Evolutionary conservation across 495 filamentous ascomycete genomes (phyloP).

Genomic region (Pseudomonodictys pantanalensis): DNA sequence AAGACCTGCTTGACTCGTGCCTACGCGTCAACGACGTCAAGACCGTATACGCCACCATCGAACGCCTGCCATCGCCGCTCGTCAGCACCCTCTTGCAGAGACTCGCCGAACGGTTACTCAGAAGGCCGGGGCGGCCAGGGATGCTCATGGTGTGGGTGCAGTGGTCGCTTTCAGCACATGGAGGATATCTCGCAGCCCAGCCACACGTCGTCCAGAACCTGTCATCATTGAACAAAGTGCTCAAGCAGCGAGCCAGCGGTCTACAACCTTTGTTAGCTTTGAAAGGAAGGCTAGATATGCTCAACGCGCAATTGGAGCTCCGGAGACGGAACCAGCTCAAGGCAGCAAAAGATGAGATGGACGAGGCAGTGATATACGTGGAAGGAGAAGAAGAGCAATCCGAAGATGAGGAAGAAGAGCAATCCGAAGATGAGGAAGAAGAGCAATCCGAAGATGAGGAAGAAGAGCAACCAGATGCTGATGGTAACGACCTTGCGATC

Average conservation of each 20-base stretch:
- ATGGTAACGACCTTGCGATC: no score
- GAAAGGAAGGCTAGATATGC: conserved; percentile 89
- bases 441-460: no score
- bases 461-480: no score
- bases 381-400: conserved; percentile 56
- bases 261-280: conserved; percentile 80
- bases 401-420: conserved; percentile 39
- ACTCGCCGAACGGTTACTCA: conserved; percentile 81
- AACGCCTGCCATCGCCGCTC: conserved; percentile 80
- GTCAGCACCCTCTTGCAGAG: conserved; percentile 74
- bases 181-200: conserved; percentile 82
- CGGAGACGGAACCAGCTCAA: conserved; percentile 58
- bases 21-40: conserved; percentile 70
- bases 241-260: conserved; percentile 78
- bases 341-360: conserved; percentile 57
- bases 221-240: conserved; percentile 71
- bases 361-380: conserved; percentile 79
- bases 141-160: conserved; percentile 95
- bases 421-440: conserved; percentile 39
- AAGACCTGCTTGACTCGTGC: conserved; percentile 83
- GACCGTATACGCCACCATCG: conserved; percentile 81
- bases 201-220: conserved; percentile 74
- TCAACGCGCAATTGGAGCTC: conserved; percentile 80
- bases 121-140: conserved; percentile 81
- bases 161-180: conserved; percentile 92